A percentile compares a stretch with the other conserved stretches of the same genome.
Conservation (phyloP, 495 filamentous ascomycete genomes). For the Trichoderma orchidacearum region DNA sequence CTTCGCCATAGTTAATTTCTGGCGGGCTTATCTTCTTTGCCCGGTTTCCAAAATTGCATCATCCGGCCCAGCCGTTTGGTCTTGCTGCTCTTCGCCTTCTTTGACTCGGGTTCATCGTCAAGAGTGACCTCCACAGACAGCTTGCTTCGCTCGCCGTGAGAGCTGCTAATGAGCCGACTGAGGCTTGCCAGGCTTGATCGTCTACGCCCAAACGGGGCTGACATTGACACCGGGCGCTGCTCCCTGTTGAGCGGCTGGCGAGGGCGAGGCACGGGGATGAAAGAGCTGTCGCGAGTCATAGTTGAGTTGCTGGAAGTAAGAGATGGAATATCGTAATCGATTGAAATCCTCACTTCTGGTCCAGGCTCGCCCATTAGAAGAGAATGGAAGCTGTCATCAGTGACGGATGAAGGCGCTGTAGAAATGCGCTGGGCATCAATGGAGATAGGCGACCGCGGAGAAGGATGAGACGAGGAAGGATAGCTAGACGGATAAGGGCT, state of each 20-base stretch:
- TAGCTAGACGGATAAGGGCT: conserved; percentile 37
- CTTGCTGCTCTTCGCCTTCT: conserved; percentile 46
- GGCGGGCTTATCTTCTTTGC: conserved; percentile 13
- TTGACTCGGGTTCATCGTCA: conserved; percentile 27
- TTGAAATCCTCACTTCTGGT: conserved; percentile 54
- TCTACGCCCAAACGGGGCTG: conserved; percentile 54
- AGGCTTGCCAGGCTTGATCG: conserved; percentile 76
- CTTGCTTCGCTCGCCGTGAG: conserved; percentile 68
- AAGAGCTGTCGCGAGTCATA: conserved; percentile 52
- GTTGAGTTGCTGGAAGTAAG: conserved; percentile 78
- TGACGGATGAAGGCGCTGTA: conserved; percentile 56
- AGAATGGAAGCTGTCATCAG: conserved; percentile 50
- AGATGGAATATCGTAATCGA: conserved; percentile 71
- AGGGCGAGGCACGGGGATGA: conserved; percentile 26
- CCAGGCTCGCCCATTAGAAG: conserved; percentile 47
- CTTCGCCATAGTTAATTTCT: neutral
- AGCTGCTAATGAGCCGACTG: conserved; percentile 66
- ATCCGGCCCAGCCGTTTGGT: conserved; percentile 63
- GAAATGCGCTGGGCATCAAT: conserved; percentile 58
- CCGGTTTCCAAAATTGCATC: conserved; percentile 70
- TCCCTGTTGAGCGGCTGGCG: neutral
- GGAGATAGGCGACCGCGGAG: conserved; percentile 45
- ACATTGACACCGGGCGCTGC: conserved; percentile 50
- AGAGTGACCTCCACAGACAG: conserved; percentile 53
- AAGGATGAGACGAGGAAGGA: conserved; percentile 38